These are phyloP conservation scores for Populus tomentosa DNA, from an alignment of 441 rosid genomes.

Conservation along the genomic window DNA sequence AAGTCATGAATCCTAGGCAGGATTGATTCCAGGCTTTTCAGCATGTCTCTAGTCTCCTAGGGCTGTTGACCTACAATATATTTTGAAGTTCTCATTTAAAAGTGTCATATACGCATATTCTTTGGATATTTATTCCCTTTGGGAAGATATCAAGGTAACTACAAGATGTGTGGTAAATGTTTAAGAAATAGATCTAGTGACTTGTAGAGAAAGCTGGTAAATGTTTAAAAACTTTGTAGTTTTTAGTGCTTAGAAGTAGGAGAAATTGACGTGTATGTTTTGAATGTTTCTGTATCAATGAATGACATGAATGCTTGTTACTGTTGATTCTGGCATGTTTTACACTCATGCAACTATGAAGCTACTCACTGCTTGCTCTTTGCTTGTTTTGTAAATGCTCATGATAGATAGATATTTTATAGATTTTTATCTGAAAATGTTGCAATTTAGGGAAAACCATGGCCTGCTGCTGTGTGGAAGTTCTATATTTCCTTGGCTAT, in stretches of 20 bases:
- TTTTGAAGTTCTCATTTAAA: background rate
- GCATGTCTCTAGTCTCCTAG: background rate
- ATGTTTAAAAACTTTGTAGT: too few relatives aligned
- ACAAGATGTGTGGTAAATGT: background rate
- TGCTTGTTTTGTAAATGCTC: slow-evolving; percentile 4
- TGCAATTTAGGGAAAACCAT: slow-evolving; percentile 63
- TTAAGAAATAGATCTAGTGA: background rate
- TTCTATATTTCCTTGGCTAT: slow-evolving; percentile 73
- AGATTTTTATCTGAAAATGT: slow-evolving; percentile 12
- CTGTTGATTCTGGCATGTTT: too few relatives aligned
- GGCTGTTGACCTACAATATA: background rate
- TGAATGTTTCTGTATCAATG: background rate
- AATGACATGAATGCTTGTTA: background rate
- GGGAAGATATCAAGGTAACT: background rate
- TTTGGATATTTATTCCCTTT: background rate
- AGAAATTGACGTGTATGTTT: background rate
- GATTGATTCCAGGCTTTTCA: background rate
- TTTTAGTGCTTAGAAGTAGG: background rate
- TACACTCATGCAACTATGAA: background rate
- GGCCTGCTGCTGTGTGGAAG: slow-evolving; percentile 92
- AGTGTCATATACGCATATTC: background rate
- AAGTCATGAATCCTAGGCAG: background rate
- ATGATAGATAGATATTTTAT: background rate
- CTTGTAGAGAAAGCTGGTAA: background rate
- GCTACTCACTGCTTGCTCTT: background rate